phyloP scores from a whole-genome alignment of 2,329 filamentous ascomycete species.

The Penicillium vulpinum region DNA sequence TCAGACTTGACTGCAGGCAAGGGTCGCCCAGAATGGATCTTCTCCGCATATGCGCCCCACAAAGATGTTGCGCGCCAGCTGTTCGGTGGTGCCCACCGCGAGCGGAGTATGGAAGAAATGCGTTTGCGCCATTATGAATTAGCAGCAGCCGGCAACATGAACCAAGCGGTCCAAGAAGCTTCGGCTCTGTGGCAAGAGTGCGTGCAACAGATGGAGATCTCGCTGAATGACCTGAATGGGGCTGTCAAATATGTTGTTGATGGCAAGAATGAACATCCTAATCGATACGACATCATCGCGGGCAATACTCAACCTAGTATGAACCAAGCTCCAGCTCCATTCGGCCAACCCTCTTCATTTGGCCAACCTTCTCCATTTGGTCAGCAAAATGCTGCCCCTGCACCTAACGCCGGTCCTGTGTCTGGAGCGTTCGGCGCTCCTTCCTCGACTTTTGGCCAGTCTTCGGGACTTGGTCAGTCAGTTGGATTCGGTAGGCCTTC shows the following conservation, averaged over 20 bases:
- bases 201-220: slow-evolving; percentile 70
- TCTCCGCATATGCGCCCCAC: slow-evolving; percentile 82
- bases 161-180: slow-evolving; percentile 54
- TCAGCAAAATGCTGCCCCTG: slow-evolving; percentile 17
- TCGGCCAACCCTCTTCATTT: slow-evolving; percentile 27
- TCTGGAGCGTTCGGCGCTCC: slow-evolving; percentile 22
- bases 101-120: slow-evolving; percentile 88
- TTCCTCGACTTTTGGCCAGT: slow-evolving; percentile 23
- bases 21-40: slow-evolving; percentile 78
- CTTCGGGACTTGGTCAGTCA: slow-evolving; percentile 22
- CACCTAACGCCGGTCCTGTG: background rate
- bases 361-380: slow-evolving; percentile 32
- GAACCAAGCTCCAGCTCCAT: slow-evolving; percentile 6
- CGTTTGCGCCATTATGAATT: slow-evolving; percentile 70
- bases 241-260: slow-evolving; percentile 70
- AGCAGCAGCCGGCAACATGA: slow-evolving; percentile 59
- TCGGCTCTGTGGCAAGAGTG: slow-evolving; percentile 62
- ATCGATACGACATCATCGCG: slow-evolving; percentile 61
- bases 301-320: slow-evolving; percentile 29
- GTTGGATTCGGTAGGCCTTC: slow-evolving; percentile 27
- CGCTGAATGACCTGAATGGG: slow-evolving; percentile 67
- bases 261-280: slow-evolving; percentile 70
- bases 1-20: slow-evolving; percentile 61
- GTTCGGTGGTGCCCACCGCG: slow-evolving; percentile 74
- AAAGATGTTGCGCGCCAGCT: slow-evolving; percentile 75